These are phyloP conservation scores for Flaveria ramosissima DNA, from an alignment of 129 eudicot genomes.

Conservation along the genomic window DNA sequence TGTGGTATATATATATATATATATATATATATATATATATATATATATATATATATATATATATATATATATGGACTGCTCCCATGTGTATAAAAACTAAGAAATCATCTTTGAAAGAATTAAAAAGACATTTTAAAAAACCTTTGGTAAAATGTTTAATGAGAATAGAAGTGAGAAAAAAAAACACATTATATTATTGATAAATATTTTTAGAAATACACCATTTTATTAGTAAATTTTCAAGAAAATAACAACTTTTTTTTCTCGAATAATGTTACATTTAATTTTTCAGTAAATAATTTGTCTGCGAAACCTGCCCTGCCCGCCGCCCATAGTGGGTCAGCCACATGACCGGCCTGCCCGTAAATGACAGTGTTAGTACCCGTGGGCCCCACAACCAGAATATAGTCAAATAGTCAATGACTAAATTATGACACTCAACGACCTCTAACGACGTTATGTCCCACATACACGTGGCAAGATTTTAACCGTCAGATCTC, in stretches of 20 bases:
- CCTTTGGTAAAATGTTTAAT: too few relatives aligned
- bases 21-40: too few relatives aligned
- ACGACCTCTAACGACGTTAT: conserved; percentile 23
- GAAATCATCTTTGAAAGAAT: too few relatives aligned
- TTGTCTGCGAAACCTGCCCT: conserved; percentile 12
- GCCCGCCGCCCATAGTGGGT: conserved; percentile 36
- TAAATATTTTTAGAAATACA: too few relatives aligned
- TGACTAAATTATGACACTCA: conserved; percentile 8
- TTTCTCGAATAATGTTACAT: conserved; percentile 13
- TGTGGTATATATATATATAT: too few relatives aligned
- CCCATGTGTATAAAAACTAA: too few relatives aligned
- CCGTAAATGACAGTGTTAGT: conserved; percentile 10
- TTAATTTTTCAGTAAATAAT: conserved; percentile 31
- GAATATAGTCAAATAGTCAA: conserved; percentile 12
- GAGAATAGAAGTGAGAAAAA: too few relatives aligned
- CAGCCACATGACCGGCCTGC: conserved; percentile 28
- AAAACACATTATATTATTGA: too few relatives aligned
- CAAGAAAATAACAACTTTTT: not conserved
- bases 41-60: too few relatives aligned
- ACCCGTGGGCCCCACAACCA: conserved; percentile 14
- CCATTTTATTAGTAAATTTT: too few relatives aligned
- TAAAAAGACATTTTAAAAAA: too few relatives aligned
- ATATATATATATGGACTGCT: too few relatives aligned
- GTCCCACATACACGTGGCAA: conserved; percentile 6
- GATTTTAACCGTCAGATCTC: conserved; percentile 7